These are phyloP conservation scores for Neoarthrinium moseri DNA, from an alignment of 2,329 filamentous ascomycete genomes.

Conservation along the genomic window DNA sequence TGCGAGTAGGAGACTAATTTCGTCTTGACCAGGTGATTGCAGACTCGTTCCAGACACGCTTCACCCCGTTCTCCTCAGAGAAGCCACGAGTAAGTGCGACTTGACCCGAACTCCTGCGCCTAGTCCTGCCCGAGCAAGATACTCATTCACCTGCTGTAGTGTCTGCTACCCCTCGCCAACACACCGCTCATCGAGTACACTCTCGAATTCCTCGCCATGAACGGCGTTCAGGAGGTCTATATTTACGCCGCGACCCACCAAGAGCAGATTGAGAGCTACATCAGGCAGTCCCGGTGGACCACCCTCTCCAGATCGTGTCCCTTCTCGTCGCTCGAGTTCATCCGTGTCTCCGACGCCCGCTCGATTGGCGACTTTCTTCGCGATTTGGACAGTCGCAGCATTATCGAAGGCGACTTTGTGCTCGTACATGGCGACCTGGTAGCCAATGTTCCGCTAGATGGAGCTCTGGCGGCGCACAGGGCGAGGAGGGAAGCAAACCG, in stretches of 20 bases:
- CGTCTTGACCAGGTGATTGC: slow-evolving; percentile 66
- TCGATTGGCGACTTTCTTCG: slow-evolving; percentile 94
- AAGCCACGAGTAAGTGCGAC: slow-evolving; percentile 71
- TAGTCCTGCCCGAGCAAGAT: neutral
- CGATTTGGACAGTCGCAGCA: slow-evolving; percentile 80
- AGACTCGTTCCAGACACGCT: slow-evolving; percentile 92
- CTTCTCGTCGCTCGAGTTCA: slow-evolving; percentile 78
- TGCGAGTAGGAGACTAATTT: neutral
- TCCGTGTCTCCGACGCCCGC: slow-evolving; percentile 78
- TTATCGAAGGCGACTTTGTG: slow-evolving; percentile 89
- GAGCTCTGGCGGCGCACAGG: slow-evolving; percentile 74
- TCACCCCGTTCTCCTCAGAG: slow-evolving; percentile 84
- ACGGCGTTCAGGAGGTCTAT: slow-evolving; percentile 91
- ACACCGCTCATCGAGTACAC: slow-evolving; percentile 96
- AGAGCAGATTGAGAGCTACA: slow-evolving; percentile 82
- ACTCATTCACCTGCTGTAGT: slow-evolving; percentile 49
- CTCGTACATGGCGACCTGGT: slow-evolving; percentile 91
- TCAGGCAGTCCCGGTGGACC: slow-evolving; percentile 74
- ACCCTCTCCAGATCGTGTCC: slow-evolving; percentile 55
- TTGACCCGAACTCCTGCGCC: slow-evolving; percentile 2
- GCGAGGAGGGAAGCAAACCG: slow-evolving; percentile 80
- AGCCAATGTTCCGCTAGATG: slow-evolving; percentile 83
- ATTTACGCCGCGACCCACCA: slow-evolving; percentile 89
- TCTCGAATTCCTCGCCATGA: slow-evolving; percentile 91
- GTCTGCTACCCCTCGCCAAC: slow-evolving; percentile 89